These are phyloP conservation scores for Psilocybe subaeruginosa DNA, from an alignment of 768 basidiomycete genomes.

Conservation along the genomic window DNA sequence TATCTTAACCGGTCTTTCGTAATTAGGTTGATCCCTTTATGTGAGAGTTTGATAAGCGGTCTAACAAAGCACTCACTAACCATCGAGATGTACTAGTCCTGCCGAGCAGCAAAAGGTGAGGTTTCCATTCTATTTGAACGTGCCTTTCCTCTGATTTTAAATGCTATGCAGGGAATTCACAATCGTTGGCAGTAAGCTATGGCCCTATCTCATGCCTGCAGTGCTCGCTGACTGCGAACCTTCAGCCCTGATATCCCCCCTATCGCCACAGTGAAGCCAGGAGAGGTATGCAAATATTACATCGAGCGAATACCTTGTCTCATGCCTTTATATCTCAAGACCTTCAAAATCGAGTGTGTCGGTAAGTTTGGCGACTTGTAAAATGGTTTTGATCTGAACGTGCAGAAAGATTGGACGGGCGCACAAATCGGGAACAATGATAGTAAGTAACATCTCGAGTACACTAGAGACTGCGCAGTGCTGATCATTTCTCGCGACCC, in stretches of 20 bases:
- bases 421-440: conserved; percentile 81
- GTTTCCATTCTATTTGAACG: background rate
- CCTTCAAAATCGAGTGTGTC: conserved; percentile 73
- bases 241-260: conserved; percentile 67
- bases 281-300: conserved; percentile 40
- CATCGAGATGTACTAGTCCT: conserved; percentile 26
- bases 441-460: conserved; percentile 37
- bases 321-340: conserved; percentile 32
- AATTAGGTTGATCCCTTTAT: conserved; percentile 71
- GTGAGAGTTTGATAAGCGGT: conserved; percentile 38
- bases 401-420: conserved; percentile 70
- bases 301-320: background rate
- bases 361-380: conserved; percentile 39
- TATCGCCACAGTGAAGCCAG: conserved; percentile 61
- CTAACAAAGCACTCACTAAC: background rate
- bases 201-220: background rate
- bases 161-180: conserved; percentile 52
- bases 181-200: conserved; percentile 74
- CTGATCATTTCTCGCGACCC: background rate
- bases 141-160: background rate
- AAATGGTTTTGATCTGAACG: background rate
- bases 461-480: too few species aligned
- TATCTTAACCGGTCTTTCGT: background rate
- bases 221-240: background rate
- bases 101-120: conserved; percentile 65